A percentile compares a stretch with the other conserved stretches of the same genome.
phyloP scores from a whole-genome alignment of 2,329 filamentous ascomycete species.

The Pseudocercospora musae region DNA sequence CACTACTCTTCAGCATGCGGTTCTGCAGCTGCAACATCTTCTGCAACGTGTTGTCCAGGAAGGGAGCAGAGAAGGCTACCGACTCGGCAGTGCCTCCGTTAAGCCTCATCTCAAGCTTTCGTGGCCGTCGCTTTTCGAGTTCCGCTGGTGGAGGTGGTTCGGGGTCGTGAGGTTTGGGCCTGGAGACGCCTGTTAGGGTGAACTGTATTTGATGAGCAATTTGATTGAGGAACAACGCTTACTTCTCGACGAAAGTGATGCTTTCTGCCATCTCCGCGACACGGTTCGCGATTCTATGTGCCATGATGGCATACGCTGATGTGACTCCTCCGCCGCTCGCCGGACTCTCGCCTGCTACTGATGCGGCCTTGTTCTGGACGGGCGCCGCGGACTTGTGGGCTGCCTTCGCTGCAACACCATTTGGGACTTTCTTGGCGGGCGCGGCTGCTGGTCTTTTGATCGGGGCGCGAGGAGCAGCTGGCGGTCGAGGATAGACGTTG shows the following conservation, averaged over 20 bases:
- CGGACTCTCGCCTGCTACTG: slow-evolving; percentile 32
- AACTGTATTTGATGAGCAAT: background rate
- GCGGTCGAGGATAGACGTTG: slow-evolving; percentile 30
- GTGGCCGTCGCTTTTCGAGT: slow-evolving; percentile 42
- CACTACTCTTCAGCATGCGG: slow-evolving; percentile 48
- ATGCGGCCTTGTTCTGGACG: slow-evolving; percentile 34
- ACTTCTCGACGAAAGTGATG: slow-evolving; percentile 51
- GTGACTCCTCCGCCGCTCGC: slow-evolving; percentile 29
- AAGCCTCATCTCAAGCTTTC: slow-evolving; percentile 51
- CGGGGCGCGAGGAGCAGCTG: slow-evolving; percentile 21
- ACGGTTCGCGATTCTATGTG: slow-evolving; percentile 48
- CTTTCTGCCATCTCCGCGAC: slow-evolving; percentile 54
- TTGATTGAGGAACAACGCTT: slow-evolving; percentile 12
- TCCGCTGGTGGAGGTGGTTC: slow-evolving; percentile 19
- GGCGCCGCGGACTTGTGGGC: slow-evolving; percentile 27
- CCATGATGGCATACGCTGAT: slow-evolving; percentile 52
- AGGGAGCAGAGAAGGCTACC: slow-evolving; percentile 51
- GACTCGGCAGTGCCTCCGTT: slow-evolving; percentile 37
- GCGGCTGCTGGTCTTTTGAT: slow-evolving; percentile 12
- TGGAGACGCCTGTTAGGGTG: slow-evolving; percentile 6
- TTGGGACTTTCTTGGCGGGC: slow-evolving; percentile 17
- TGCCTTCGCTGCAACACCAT: slow-evolving; percentile 18
- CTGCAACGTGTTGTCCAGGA: slow-evolving; percentile 52
- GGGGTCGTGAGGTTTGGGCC: slow-evolving; percentile 27
- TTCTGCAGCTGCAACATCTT: slow-evolving; percentile 51